Percentiles rank a stretch among this genome's conserved stretches.
phyloP scores from a whole-genome alignment of 1,284 basidiomycete genomes.

The Heterobasidion irregulare region DNA sequence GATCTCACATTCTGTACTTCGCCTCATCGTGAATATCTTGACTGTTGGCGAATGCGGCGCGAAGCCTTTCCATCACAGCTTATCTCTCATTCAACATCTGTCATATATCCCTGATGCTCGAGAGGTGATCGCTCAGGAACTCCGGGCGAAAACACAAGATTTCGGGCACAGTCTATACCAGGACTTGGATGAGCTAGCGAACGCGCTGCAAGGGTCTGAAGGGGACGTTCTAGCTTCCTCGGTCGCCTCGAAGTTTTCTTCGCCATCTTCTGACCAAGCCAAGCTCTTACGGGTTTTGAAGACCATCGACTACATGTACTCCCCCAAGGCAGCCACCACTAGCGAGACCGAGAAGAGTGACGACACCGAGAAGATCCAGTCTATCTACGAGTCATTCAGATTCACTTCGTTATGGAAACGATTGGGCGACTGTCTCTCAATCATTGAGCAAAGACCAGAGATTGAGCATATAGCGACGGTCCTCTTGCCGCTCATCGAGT shows the following conservation, averaged over 20 bases:
- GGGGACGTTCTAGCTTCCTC: slow-evolving; percentile 55
- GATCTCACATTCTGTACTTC: slow-evolving; percentile 74
- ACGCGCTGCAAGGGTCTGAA: slow-evolving; percentile 47
- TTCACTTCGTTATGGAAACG: slow-evolving; percentile 83
- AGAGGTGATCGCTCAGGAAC: slow-evolving; percentile 81
- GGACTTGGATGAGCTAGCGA: slow-evolving; percentile 73
- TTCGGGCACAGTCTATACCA: slow-evolving; percentile 68
- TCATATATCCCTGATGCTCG: slow-evolving; percentile 83
- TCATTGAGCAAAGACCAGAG: slow-evolving; percentile 74
- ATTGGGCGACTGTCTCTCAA: slow-evolving; percentile 77
- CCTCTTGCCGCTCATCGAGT: slow-evolving; percentile 86
- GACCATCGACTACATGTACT: slow-evolving; percentile 94
- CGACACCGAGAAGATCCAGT: slow-evolving; percentile 75
- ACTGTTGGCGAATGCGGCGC: slow-evolving; percentile 94
- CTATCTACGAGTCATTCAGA: slow-evolving; percentile 83
- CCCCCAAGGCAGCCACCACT: slow-evolving; percentile 45
- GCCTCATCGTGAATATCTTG: slow-evolving; percentile 89
- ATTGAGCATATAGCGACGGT: slow-evolving; percentile 87
- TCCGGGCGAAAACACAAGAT: slow-evolving; percentile 78
- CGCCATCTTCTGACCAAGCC: slow-evolving; percentile 87
- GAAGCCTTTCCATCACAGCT: slow-evolving; percentile 85
- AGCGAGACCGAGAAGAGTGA: slow-evolving; percentile 24
- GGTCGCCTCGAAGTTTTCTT: slow-evolving; percentile 82
- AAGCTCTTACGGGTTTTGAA: slow-evolving; percentile 90
- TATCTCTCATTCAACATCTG: slow-evolving; percentile 84